phyloP scores from a whole-genome alignment of 139 green algal genomes.

The Zygnema circumcarinatum region DNA sequence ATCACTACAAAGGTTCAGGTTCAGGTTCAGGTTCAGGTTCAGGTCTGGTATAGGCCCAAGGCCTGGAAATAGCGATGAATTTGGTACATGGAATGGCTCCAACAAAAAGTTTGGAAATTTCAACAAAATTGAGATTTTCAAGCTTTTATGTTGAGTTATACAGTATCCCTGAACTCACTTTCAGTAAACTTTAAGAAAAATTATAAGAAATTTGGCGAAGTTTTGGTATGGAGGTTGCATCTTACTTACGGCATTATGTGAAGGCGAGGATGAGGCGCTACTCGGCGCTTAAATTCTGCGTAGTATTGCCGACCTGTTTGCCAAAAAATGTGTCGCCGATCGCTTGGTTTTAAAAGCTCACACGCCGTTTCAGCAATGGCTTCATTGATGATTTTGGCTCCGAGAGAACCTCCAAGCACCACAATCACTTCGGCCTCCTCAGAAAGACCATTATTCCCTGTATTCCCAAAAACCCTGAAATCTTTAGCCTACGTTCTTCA shows the following conservation, averaged over 20 bases:
- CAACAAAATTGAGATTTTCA: too few species aligned
- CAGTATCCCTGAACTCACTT: too few species aligned
- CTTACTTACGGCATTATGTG: slow-evolving; percentile 55
- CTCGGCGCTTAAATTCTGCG: slow-evolving; percentile 10
- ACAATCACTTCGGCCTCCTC: slow-evolving; percentile 48
- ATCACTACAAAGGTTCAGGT: background rate
- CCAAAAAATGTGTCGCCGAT: slow-evolving; percentile 53
- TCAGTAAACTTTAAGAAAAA: too few species aligned
- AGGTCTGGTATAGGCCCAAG: background rate
- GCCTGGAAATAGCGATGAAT: background rate
- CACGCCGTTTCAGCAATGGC: slow-evolving; percentile 19
- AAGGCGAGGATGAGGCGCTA: slow-evolving; percentile 35
- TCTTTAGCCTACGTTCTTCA: background rate
- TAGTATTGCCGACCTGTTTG: slow-evolving; percentile 54
- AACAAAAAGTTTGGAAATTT: slow-evolving; percentile 16
- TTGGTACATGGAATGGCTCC: too few species aligned
- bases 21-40: background rate
- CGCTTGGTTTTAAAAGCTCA: slow-evolving; percentile 3
- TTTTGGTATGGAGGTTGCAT: too few species aligned
- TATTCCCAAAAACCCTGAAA: background rate
- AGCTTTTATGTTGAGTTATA: too few species aligned
- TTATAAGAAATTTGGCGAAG: too few species aligned
- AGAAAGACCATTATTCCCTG: too few species aligned
- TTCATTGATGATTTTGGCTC: slow-evolving; percentile 58
- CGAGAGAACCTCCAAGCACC: slow-evolving; percentile 64